These are phyloP conservation scores for Cucumis cinereus DNA, from an alignment of 306 rosid genomes.

Conservation along the genomic window DNA sequence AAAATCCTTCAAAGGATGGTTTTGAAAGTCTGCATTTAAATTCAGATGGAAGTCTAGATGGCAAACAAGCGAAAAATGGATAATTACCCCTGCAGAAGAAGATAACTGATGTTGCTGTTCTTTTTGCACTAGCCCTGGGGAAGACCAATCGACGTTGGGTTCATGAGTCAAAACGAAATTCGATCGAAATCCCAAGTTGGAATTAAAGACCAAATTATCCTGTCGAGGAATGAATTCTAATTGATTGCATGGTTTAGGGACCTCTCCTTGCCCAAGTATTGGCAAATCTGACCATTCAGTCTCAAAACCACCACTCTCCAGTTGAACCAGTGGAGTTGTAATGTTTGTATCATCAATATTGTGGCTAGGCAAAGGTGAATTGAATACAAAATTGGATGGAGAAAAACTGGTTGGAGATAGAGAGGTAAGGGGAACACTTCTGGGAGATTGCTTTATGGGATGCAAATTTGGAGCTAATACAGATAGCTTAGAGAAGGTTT, in stretches of 20 bases:
- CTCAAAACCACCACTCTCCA: slow-evolving; percentile 24
- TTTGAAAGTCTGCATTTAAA: background rate
- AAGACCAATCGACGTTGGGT: slow-evolving; percentile 27
- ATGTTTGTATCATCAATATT: slow-evolving; percentile 19
- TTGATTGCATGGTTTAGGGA: slow-evolving; percentile 28
- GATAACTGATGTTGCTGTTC: slow-evolving; percentile 30
- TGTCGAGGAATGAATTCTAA: slow-evolving; percentile 26
- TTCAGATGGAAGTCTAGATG: background rate
- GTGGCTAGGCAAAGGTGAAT: slow-evolving; percentile 21
- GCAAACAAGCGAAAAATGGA: background rate
- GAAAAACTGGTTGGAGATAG: slow-evolving; percentile 18
- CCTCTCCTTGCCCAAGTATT: slow-evolving; percentile 19
- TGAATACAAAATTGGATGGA: slow-evolving; percentile 16
- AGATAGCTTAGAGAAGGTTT: slow-evolving; percentile 24
- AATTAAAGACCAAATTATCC: slow-evolving; percentile 22
- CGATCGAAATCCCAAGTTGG: slow-evolving; percentile 31
- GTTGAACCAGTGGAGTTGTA: slow-evolving; percentile 17
- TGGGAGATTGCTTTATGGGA: slow-evolving; percentile 23
- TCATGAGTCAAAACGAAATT: slow-evolving; percentile 26
- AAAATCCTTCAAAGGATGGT: background rate
- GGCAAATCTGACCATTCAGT: slow-evolving; percentile 6
- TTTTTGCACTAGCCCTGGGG: slow-evolving; percentile 24
- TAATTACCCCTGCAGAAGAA: slow-evolving; percentile 37
- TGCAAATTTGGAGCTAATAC: slow-evolving; percentile 20
- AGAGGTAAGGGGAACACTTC: slow-evolving; percentile 15